Percentiles rank a stretch among this genome's conserved stretches.
Evolutionary conservation across 2,329 filamentous ascomycete species (phyloP).

Genomic region (Penicillium sp.): DNA sequence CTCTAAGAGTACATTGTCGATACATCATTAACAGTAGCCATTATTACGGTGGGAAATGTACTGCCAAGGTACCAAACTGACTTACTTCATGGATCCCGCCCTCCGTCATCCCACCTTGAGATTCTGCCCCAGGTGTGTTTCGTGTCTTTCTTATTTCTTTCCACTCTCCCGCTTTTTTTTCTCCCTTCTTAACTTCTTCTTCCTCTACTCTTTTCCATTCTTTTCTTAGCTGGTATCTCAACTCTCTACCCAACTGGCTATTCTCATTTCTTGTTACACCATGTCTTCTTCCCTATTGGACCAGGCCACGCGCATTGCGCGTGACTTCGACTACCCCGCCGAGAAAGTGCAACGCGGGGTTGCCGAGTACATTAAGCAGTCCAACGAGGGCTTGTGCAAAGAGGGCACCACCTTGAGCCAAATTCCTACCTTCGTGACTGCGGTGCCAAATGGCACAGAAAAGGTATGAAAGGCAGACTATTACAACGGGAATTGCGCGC

Average conservation of each 20-base stretch:
- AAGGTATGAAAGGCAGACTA: conserved; percentile 60
- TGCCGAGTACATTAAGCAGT: conserved; percentile 80
- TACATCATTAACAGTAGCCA: background rate
- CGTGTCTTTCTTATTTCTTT: background rate
- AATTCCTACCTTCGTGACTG: conserved; percentile 95
- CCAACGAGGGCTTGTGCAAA: conserved; percentile 78
- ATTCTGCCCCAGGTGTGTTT: background rate
- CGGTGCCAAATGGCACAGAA: conserved; percentile 94
- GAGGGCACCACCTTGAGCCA: conserved; percentile 84
- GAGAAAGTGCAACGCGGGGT: conserved; percentile 77
- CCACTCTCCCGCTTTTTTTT: conserved; percentile 4
- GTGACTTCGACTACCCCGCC: conserved; percentile 80
- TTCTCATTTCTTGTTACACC: conserved; percentile 12
- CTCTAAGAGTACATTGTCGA: background rate
- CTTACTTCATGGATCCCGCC: conserved; percentile 31
- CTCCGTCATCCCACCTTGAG: conserved; percentile 20
- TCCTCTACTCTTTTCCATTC: background rate
- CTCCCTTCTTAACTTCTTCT: background rate
- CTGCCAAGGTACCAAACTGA: conserved; percentile 27
- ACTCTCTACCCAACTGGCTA: background rate
- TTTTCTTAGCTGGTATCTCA: conserved; percentile 1
- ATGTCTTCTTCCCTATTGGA: conserved; percentile 51
- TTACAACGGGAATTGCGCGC: conserved; percentile 7
- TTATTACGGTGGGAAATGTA: background rate
- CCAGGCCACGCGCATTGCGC: conserved; percentile 76